Percentiles rank a stretch among this genome's conserved stretches.
These are phyloP conservation scores for Sporisorium scitamineum DNA, from an alignment of 1,284 basidiomycete species.

Conservation along the genomic window DNA sequence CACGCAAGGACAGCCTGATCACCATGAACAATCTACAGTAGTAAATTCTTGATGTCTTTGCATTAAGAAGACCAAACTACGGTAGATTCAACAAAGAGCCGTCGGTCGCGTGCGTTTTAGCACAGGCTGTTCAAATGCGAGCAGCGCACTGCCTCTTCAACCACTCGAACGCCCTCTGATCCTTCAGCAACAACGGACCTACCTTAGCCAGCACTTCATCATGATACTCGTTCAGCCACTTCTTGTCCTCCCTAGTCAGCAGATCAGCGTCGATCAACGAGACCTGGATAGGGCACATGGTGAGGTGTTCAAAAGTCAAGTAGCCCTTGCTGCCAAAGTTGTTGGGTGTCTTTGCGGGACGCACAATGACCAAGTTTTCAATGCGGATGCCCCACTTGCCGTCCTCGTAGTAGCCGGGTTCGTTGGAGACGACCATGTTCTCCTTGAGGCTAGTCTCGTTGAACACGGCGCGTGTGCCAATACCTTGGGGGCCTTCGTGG, in stretches of 20 bases:
- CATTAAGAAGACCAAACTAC: not conserved
- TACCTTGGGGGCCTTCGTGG: conserved; percentile 68
- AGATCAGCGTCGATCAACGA: conserved; percentile 80
- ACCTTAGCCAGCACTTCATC: conserved; percentile 82
- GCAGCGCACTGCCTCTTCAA: conserved; percentile 75
- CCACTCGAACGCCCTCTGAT: conserved; percentile 82
- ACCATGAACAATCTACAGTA: no score
- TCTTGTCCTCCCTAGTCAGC: conserved; percentile 77
- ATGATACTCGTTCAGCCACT: conserved; percentile 90
- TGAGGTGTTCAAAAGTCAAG: conserved; percentile 57
- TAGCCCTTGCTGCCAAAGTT: conserved; percentile 79
- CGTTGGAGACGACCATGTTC: conserved; percentile 67
- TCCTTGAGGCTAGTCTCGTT: conserved; percentile 67
- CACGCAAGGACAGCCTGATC: no score
- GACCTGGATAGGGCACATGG: conserved; percentile 81
- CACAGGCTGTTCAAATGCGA: conserved; percentile 12
- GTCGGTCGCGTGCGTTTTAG: no score
- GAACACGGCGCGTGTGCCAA: conserved; percentile 65
- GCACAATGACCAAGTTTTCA: conserved; percentile 75
- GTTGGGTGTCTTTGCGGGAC: conserved; percentile 74
- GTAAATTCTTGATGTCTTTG: no score
- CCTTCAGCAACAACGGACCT: conserved; percentile 79
- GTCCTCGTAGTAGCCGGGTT: conserved; percentile 94
- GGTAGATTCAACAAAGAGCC: no score
- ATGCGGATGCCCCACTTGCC: conserved; percentile 93